Evolutionary conservation across 148 eudicot species (phyloP).

Genomic region (Silene uniflora): DNA sequence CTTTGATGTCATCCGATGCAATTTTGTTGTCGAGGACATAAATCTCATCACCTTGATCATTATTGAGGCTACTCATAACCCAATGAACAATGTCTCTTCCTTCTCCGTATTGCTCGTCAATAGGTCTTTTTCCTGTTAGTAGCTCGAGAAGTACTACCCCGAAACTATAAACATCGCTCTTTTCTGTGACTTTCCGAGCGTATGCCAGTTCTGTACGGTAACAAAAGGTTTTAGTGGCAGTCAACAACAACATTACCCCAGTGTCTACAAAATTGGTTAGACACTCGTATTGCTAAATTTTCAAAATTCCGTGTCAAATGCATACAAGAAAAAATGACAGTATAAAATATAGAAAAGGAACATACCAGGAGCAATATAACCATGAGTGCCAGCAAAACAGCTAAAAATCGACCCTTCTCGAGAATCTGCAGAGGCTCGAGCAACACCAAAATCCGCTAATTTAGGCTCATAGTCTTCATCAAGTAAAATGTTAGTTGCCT

Average conservation of each 20-base stretch:
- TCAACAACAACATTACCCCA: not conserved
- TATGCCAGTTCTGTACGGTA: slow-evolving; percentile 64
- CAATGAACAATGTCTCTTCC: slow-evolving; percentile 75
- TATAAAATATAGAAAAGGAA: slow-evolving; percentile 1
- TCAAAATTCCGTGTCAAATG: too few relatives aligned
- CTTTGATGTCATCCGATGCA: slow-evolving; percentile 9
- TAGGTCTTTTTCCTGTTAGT: slow-evolving; percentile 61
- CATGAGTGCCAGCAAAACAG: slow-evolving; percentile 87
- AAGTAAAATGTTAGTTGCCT: slow-evolving; percentile 81
- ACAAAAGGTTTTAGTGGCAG: not conserved
- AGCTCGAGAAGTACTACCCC: slow-evolving; percentile 86
- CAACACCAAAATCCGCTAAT: slow-evolving; percentile 89
- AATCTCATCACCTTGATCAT: not conserved
- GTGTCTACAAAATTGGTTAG: too few relatives aligned
- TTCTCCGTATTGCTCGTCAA: slow-evolving; percentile 71
- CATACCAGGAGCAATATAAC: slow-evolving; percentile 95
- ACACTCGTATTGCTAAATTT: too few relatives aligned
- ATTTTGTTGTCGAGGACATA: slow-evolving; percentile 28
- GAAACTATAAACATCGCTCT: slow-evolving; percentile 80
- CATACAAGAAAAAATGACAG: not conserved
- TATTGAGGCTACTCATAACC: slow-evolving; percentile 41
- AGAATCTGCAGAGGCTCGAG: slow-evolving; percentile 41
- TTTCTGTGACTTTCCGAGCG: slow-evolving; percentile 63
- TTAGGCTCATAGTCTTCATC: slow-evolving; percentile 73
- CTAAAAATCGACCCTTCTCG: slow-evolving; percentile 40